Base-by-base conservation (phyloP, 1,284 basidiomycete genomes). In the Tylopilus microsporus region DNA sequence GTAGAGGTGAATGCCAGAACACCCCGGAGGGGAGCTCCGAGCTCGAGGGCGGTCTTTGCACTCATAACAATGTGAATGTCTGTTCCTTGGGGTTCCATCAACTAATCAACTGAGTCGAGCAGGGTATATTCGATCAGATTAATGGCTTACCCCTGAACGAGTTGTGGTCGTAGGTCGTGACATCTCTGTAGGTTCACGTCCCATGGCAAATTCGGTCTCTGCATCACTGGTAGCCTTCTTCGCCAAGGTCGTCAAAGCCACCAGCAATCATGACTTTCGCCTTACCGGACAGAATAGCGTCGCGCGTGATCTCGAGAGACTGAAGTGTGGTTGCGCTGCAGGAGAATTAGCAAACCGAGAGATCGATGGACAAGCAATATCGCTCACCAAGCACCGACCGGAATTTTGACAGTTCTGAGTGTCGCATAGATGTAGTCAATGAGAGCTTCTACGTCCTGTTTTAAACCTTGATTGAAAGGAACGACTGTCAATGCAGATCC, bases 181-280 rank as follows among this genome's bases (percentile, higher is more conserved):
- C 91, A 98, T 96, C 75, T 99, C 96, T 48, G 90, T 92, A 34
- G 96, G 96, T 75, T 99, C 96, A 67, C 97, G 94, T 63, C 97
- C 97, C 85, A 97, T 97, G 11, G 95, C 95, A 69, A 98, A 91
- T 76, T 99, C 97, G 43, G 92, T 92, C 74, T 95, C 92, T 7
- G 94, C 89, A 71, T 96, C 98, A 75, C 91, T 94, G 9, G 96
- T 99, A 8, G 97, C 97, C 77, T 98, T 97, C 97, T 76, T 99
- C 97, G 66, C 90, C 91, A 72, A 98, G 85, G 74, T 99, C 96
- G 70, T 99, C 97, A 77, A 94, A 98, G 60, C 96, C 97, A 76
- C 97, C 97, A 48, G 96, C 91, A 63, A 99, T 88, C 97, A 99
- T 99, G 71, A 99, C 87, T 79, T 98, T 98, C 52, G 96, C 96